Percentiles rank a stretch among this genome's conserved stretches.
Evolutionary conservation across 2,329 filamentous ascomycete genomes (phyloP).

Genomic region (Claviceps humidiphila): DNA sequence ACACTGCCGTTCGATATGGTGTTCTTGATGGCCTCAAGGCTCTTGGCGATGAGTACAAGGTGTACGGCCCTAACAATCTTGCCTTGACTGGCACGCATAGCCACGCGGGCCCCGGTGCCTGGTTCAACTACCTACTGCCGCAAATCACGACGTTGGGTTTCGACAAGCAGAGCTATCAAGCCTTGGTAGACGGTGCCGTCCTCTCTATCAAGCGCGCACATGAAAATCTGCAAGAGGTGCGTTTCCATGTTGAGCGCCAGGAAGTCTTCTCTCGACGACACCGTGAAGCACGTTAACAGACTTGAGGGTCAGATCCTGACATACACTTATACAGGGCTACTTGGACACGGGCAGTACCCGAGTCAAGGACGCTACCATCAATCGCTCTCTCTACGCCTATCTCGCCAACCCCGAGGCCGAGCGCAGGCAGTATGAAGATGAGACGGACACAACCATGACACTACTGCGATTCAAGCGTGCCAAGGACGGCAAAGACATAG

Average conservation of each 20-base stretch:
- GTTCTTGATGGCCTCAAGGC: slow-evolving; percentile 61
- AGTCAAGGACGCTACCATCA: slow-evolving; percentile 68
- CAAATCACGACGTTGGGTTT: slow-evolving; percentile 85
- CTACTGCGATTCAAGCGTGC: slow-evolving; percentile 64
- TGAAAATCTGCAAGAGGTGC: slow-evolving; percentile 29
- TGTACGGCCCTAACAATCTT: slow-evolving; percentile 69
- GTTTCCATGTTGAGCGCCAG: slow-evolving; percentile 5
- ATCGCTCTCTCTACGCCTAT: slow-evolving; percentile 80
- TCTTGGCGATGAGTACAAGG: slow-evolving; percentile 57
- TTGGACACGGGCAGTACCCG: slow-evolving; percentile 58
- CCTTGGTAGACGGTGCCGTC: slow-evolving; percentile 76
- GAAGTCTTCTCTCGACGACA: neutral
- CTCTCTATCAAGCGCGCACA: slow-evolving; percentile 75
- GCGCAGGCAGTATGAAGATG: slow-evolving; percentile 49
- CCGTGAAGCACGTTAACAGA: too few relatives aligned
- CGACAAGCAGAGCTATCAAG: slow-evolving; percentile 71
- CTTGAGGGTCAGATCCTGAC: too few relatives aligned
- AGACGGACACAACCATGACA: slow-evolving; percentile 49
- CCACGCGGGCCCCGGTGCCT: slow-evolving; percentile 81
- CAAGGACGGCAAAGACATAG: slow-evolving; percentile 63
- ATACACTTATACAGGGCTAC: slow-evolving; percentile 34
- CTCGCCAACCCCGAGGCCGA: slow-evolving; percentile 72
- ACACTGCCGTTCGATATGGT: slow-evolving; percentile 79
- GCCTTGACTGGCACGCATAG: slow-evolving; percentile 89
- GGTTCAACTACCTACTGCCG: slow-evolving; percentile 87